Evolutionary conservation across 1,139 yeast species (phyloP).

Genomic region (Suhomyces atakaporum): DNA sequence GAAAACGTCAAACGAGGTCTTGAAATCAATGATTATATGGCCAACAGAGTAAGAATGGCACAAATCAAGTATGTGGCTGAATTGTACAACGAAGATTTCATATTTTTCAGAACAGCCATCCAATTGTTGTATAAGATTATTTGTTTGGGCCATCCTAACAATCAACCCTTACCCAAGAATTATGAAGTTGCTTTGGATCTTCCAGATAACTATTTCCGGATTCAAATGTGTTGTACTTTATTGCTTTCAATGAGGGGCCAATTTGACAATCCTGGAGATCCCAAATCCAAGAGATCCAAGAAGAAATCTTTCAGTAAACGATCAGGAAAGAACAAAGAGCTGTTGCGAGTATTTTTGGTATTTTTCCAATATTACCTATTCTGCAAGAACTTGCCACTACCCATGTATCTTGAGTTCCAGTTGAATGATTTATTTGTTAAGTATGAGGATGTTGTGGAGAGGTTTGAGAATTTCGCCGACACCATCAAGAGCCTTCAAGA

Average conservation of each 20-base stretch:
- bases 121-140: conserved; percentile 62
- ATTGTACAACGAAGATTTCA: conserved; percentile 50
- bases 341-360: conserved; percentile 50
- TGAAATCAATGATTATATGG: conserved; percentile 62
- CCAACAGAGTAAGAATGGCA: conserved; percentile 63
- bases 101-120: conserved; percentile 49
- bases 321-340: conserved; percentile 20
- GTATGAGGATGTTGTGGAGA: conserved; percentile 26
- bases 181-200: conserved; percentile 51
- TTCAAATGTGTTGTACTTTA: conserved; percentile 51
- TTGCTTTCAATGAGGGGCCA: conserved; percentile 15
- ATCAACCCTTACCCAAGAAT: conserved; percentile 55
- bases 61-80: conserved; percentile 64
- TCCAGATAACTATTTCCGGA: conserved; percentile 71
- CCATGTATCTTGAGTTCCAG: conserved; percentile 62
- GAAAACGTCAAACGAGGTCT: conserved; percentile 68
- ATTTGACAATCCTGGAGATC: conserved; percentile 1
- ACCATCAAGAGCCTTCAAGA: conserved; percentile 41
- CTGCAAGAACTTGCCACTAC: conserved; percentile 64
- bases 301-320: conserved; percentile 11
- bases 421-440: conserved; percentile 47
- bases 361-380: conserved; percentile 76
- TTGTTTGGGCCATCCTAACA: conserved; percentile 67
- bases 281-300: conserved; percentile 1
- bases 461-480: conserved; percentile 44